Base-by-base conservation (phyloP, 2,329 filamentous ascomycete species). In the Harringtonia lauricola region DNA sequence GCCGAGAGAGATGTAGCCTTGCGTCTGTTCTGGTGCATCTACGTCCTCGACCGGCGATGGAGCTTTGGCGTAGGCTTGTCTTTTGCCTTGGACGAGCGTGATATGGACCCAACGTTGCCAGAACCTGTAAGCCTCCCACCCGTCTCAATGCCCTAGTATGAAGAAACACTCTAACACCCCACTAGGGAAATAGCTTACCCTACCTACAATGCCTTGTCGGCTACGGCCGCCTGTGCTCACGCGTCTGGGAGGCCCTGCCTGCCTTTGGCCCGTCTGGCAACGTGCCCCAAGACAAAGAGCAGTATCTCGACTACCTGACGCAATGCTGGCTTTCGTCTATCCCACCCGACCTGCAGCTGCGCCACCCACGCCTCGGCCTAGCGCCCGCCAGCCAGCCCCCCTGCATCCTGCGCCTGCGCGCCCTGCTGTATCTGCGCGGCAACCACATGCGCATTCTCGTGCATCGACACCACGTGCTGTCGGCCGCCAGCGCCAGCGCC, bases 191-290 rank as follows among this genome's bases (percentile, higher is more conserved):
- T 10, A 6, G 10, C 24, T 26, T 7, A 6, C 24, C 24, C 24
- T 71, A 70, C 35, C 52, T 72, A 0, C 62, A 62, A 3, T 71
- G 66, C 39, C 66, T 71, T 66, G 64, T 72, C 1, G 62, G 61
- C 1, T 70, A 71, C 33, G 65, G 66, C 0, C 59, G 65, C 0
- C 56, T 72, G 0, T 66, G 65, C 39, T 65, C 67, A 3, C 66
- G 65, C 39, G 61, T 71, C 7, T 70, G 67, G 68, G 62, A 65
- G 0, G 57, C 68, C 0, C 60, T 71, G 1, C 65, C 52, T 15
- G 54, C 57, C 12, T 55, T 68, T 49, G 60, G 59, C 36, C 3
- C 59, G 51, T 8, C 59, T 29, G 46, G 62, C 40, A 45, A 52
- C 37, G 65, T 63, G 2, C 60, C 60, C 0, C 56, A 62, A 0